Percentiles rank a stretch among this genome's conserved stretches.
Evolutionary conservation across 306 rosid species (phyloP).

Genomic region (Quillaja saponaria): DNA sequence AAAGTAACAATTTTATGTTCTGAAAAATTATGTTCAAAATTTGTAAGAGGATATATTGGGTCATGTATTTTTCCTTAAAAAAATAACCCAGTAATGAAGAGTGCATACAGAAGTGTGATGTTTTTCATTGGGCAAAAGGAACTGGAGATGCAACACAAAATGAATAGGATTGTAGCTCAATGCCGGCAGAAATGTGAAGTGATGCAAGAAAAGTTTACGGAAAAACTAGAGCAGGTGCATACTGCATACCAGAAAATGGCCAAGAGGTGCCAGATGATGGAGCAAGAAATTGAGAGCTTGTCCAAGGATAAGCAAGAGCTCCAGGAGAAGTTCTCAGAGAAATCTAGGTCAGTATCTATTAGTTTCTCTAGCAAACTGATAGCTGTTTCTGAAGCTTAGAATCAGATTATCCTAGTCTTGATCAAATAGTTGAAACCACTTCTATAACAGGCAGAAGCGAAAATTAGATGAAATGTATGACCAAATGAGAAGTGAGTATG

Average conservation of each 20-base stretch:
- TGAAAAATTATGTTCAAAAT: slow-evolving; percentile 2
- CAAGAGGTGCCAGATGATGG: slow-evolving; percentile 88
- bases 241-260: slow-evolving; percentile 88
- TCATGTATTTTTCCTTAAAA: slow-evolving; percentile 45
- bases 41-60: slow-evolving; percentile 17
- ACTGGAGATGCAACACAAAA: slow-evolving; percentile 85
- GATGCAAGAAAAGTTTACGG: slow-evolving; percentile 89
- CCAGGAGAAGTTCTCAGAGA: slow-evolving; percentile 96
- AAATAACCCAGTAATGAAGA: slow-evolving; percentile 70
- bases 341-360: slow-evolving; percentile 63
- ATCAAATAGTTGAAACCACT: slow-evolving; percentile 15
- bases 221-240: slow-evolving; percentile 88
- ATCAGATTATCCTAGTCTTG: slow-evolving; percentile 24
- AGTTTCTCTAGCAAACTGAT: background rate
- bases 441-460: slow-evolving; percentile 86
- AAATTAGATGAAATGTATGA: slow-evolving; percentile 99
- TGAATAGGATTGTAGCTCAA: slow-evolving; percentile 80
- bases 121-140: slow-evolving; percentile 92
- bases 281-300: slow-evolving; percentile 82
- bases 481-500: slow-evolving; percentile 81
- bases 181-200: slow-evolving; percentile 92
- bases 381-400: slow-evolving; percentile 5
- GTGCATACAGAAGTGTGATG: slow-evolving; percentile 92
- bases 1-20: slow-evolving; percentile 17
- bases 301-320: slow-evolving; percentile 98